Percentiles rank a stretch among this genome's conserved stretches.
These are phyloP conservation scores for Cryptomeria japonica DNA, from an alignment of 75 land plant species.

Conservation along the genomic window DNA sequence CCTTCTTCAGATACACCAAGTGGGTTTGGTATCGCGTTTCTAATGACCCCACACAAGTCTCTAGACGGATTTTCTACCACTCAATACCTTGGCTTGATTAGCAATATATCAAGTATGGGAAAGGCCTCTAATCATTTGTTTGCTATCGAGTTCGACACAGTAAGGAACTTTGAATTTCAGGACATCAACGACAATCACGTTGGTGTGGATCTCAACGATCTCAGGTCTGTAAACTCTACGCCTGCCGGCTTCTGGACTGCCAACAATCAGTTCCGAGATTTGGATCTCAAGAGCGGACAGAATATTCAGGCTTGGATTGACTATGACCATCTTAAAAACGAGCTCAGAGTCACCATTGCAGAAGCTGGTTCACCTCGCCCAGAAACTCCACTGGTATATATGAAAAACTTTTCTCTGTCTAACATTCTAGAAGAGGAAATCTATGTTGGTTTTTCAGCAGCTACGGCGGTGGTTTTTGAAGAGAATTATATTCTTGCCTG, in stretches of 20 bases:
- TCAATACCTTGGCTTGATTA: slow-evolving; percentile 26
- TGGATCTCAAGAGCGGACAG: background rate
- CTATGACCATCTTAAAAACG: background rate
- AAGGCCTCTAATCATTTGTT: slow-evolving; percentile 6
- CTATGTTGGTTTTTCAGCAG: slow-evolving; percentile 1
- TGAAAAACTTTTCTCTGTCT: background rate
- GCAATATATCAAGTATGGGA: background rate
- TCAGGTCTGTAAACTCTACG: slow-evolving; percentile 2
- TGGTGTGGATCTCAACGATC: slow-evolving; percentile 24
- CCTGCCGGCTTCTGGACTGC: slow-evolving; percentile 5
- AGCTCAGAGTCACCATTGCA: background rate
- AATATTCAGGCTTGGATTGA: slow-evolving; percentile 12
- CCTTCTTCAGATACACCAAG: background rate
- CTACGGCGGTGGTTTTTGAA: background rate
- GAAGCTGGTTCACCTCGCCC: background rate
- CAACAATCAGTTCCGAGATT: background rate
- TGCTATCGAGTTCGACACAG: slow-evolving; percentile 23
- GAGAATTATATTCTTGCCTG: background rate
- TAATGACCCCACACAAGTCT: slow-evolving; percentile 7
- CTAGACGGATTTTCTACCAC: background rate
- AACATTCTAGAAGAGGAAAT: background rate
- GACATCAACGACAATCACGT: slow-evolving; percentile 22
- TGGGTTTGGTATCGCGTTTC: slow-evolving; percentile 11
- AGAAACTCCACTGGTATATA: background rate
- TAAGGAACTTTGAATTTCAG: background rate